A percentile compares a stretch with the other conserved stretches of the same genome.
These are phyloP conservation scores for Metschnikowia matae DNA, from an alignment of 805 yeast species.

Conservation along the genomic window DNA sequence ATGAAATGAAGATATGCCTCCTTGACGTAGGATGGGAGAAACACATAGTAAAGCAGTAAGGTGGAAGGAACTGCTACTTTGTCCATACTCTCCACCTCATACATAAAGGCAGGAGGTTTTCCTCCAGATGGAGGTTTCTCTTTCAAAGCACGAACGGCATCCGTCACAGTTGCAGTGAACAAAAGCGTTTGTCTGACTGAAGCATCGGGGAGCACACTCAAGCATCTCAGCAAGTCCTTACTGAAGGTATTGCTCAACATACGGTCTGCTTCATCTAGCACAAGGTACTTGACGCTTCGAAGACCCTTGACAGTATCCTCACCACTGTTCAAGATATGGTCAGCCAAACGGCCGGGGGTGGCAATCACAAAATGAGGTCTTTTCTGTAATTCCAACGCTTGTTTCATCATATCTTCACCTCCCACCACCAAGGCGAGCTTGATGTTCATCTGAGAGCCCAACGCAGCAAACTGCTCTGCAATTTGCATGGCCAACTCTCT, in stretches of 20 bases:
- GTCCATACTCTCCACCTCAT: conserved; percentile 71
- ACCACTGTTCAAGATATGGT: conserved; percentile 82
- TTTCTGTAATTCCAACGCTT: conserved; percentile 73
- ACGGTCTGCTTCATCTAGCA: conserved; percentile 95
- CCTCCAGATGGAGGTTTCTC: conserved; percentile 57
- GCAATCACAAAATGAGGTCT: conserved; percentile 95
- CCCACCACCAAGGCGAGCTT: conserved; percentile 85
- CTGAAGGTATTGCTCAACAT: conserved; percentile 80
- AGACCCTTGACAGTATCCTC: conserved; percentile 82
- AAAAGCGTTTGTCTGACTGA: conserved; percentile 77
- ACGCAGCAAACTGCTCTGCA: conserved; percentile 92
- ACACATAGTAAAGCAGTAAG: conserved; percentile 58
- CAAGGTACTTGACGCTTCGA: conserved; percentile 72
- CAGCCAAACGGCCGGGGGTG: conserved; percentile 95
- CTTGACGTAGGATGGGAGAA: conserved; percentile 83
- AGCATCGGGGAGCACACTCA: conserved; percentile 66
- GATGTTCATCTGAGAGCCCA: conserved; percentile 86
- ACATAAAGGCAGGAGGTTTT: conserved; percentile 56
- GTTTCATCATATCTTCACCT: conserved; percentile 90
- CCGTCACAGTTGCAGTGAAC: conserved; percentile 95
- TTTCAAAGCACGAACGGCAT: conserved; percentile 77
- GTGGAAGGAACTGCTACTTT: conserved; percentile 78
- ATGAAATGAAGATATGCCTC: conserved; percentile 80
- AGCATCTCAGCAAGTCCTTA: conserved; percentile 68
- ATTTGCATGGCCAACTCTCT: conserved; percentile 94